Percentiles rank a stretch among this genome's conserved stretches.
Evolutionary conservation across 768 basidiomycete species (phyloP).

Genomic region (Strobilomyces confusus): DNA sequence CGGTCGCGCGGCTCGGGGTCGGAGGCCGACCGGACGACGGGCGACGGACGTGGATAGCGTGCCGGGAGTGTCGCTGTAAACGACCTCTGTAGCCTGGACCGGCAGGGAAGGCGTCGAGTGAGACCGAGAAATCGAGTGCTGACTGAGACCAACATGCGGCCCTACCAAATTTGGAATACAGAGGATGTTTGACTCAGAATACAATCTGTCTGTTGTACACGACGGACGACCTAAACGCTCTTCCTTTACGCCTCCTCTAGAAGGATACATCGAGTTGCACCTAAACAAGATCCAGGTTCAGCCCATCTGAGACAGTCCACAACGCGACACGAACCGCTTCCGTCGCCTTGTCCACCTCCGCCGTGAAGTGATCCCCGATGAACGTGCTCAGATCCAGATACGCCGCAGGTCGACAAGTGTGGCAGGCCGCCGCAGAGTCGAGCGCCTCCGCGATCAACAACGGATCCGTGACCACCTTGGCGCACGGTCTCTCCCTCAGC

Average conservation of each 20-base stretch:
- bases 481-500: constrained; percentile 29
- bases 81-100: constrained; percentile 4
- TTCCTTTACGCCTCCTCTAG: constrained; percentile 7
- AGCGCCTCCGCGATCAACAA: constrained; percentile 30
- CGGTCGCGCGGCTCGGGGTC: constrained; percentile 20
- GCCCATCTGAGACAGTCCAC: constrained; percentile 3
- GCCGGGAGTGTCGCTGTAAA: constrained; percentile 11
- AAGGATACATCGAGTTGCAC: constrained; percentile 32
- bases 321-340: constrained; percentile 24
- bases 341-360: constrained; percentile 28
- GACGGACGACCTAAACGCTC: background rate
- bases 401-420: constrained; percentile 28
- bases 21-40: constrained; percentile 1
- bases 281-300: constrained; percentile 13
- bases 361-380: constrained; percentile 28
- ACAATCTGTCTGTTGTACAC: constrained; percentile 3
- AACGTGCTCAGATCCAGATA: constrained; percentile 32
- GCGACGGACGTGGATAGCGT: constrained; percentile 13
- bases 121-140: background rate
- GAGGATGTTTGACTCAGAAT: background rate
- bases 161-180: constrained; percentile 6
- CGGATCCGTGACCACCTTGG: constrained; percentile 29
- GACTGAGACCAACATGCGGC: constrained; percentile 12
- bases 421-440: constrained; percentile 26
- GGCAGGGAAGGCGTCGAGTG: background rate